These are phyloP conservation scores for Dioscorea zingiberensis DNA, from an alignment of 106 monocot species.

Conservation along the genomic window DNA sequence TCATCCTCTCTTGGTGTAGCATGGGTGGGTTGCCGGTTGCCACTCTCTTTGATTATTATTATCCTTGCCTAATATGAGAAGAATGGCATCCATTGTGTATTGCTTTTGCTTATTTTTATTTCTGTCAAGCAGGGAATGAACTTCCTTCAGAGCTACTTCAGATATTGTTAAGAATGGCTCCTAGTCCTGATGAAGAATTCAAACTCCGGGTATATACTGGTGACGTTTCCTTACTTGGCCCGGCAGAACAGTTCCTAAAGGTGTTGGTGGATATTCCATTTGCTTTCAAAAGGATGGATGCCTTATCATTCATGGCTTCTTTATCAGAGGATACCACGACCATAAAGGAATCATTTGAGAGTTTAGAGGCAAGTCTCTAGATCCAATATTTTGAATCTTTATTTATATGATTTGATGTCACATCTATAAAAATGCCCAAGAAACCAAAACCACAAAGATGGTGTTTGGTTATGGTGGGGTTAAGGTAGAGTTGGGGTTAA, in stretches of 20 bases:
- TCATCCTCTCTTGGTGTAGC: no score
- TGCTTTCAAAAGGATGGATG: constrained; percentile 61
- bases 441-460: no score
- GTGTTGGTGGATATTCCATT: constrained; percentile 46
- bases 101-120: neutral
- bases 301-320: constrained; percentile 45
- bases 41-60: neutral
- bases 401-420: no score
- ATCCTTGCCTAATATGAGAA: neutral
- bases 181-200: constrained; percentile 54
- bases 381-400: neutral
- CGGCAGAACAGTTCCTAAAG: constrained; percentile 62
- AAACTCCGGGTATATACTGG: constrained; percentile 46
- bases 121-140: constrained; percentile 39
- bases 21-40: neutral
- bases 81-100: no score
- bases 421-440: no score
- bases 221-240: constrained; percentile 32
- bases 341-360: constrained; percentile 35
- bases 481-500: no score
- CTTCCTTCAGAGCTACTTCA: constrained; percentile 50
- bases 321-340: constrained; percentile 40
- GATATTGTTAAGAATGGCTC: constrained; percentile 54
- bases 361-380: constrained; percentile 43
- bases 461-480: no score